These are phyloP conservation scores for Xylaria sp. DNA, from an alignment of 2,329 filamentous ascomycete genomes.

Conservation along the genomic window DNA sequence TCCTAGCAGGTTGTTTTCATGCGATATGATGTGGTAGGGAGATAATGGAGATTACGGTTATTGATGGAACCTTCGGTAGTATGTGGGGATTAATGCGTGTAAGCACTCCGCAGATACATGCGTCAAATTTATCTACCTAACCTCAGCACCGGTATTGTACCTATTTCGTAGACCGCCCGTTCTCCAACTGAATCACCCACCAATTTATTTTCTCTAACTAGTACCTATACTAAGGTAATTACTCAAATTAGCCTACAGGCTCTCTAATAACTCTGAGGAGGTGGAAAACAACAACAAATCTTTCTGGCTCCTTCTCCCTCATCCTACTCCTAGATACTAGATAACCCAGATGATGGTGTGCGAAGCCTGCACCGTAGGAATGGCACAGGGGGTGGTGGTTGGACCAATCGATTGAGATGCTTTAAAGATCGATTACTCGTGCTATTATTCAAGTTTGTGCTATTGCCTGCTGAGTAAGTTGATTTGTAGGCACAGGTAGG, in stretches of 20 bases:
- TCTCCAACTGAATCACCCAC: background rate
- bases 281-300: background rate
- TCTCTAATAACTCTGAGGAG: background rate
- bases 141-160: no score
- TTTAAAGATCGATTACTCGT: background rate
- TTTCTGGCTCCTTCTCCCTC: background rate
- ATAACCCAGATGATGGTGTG: background rate
- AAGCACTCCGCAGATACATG: no score
- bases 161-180: background rate
- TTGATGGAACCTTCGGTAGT: no score
- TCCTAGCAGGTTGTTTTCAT: background rate
- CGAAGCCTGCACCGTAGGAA: background rate
- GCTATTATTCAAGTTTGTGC: background rate
- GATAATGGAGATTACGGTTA: no score
- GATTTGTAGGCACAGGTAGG: background rate
- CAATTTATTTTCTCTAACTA: background rate
- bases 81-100: no score
- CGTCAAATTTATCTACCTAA: no score
- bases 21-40: no score
- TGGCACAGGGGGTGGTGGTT: no score
- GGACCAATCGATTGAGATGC: background rate
- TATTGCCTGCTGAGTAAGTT: conserved; percentile 2
- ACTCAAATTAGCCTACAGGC: background rate
- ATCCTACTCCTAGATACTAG: background rate
- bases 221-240: no score